Base-by-base conservation (phyloP, 176 grass and related monocot genomes). In the Thinopyrum elongatum region DNA sequence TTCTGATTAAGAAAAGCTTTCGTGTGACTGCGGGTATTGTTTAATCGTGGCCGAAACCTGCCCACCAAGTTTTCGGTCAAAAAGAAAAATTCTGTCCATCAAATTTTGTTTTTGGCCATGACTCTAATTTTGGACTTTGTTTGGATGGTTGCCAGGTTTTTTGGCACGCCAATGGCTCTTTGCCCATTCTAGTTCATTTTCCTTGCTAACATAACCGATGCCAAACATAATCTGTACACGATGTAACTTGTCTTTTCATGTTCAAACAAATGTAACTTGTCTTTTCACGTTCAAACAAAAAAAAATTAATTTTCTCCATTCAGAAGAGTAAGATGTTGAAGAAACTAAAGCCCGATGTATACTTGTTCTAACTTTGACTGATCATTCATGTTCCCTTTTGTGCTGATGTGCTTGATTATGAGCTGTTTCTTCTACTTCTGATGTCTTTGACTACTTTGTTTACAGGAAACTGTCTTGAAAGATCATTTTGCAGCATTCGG, bases 401-500 rank as follows among this genome's bases (percentile, higher is more conserved):
- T 60, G 41, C 78, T 86, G 8, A 65, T 83, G 31, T 89, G 36
- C 34, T 86, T 89, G 74, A 58, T 72, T 73, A 74, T 44, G 22
- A 80, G 46, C 42, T 86, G 14, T 77, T 80, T 84, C 3, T 31
- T 81, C 46, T 38, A 51, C 28, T 53, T 77, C 39, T 88, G 70
- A 85, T 85, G 30, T 47, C 38, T 26, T 83, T 42, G 57, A 25
- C 82, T 70, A 27, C 30, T 83, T 87, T 51, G 25, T 91, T 91
- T 88, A 70, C 90, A 99, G 97, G 90, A 96, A 77, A 89, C 88
- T 86, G 61, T 86, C 76, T 88, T 99, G 82, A 90, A 83, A 79
- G 97, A 96, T 76, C 94, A 99, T 88, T 99, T 99, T 25, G 77
- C 92, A 80, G 90, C 90, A 74, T 99, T 96, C 74, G 97, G 97